phyloP scores from a whole-genome alignment of 495 filamentous ascomycete genomes.

The Penicillium verhagenii region DNA sequence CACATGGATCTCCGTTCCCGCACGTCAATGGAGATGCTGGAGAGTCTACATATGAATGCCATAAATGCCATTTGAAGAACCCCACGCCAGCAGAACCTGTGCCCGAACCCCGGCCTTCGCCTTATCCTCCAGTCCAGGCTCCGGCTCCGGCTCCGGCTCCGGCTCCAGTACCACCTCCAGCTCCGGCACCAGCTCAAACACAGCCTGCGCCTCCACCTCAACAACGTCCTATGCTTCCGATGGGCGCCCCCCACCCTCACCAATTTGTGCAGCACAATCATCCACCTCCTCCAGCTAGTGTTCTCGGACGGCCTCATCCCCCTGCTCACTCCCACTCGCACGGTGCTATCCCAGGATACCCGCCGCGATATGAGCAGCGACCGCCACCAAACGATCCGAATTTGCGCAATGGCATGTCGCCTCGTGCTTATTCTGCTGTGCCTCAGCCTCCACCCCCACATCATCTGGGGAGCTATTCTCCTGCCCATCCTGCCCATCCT shows the following conservation, averaged over 20 bases:
- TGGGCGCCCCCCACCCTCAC: constrained; percentile 25
- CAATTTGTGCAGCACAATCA: constrained; percentile 34
- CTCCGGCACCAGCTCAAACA: not conserved
- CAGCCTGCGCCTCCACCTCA: too few relatives aligned
- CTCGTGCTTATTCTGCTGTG: constrained; percentile 28
- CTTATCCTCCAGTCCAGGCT: constrained; percentile 21
- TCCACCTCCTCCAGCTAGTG: constrained; percentile 21
- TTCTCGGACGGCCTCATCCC: constrained; percentile 34
- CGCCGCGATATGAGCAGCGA: constrained; percentile 38
- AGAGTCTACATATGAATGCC: constrained; percentile 42
- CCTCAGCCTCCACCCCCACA: constrained; percentile 23
- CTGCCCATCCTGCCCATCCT: constrained; percentile 32
- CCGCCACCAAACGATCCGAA: constrained; percentile 17
- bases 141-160: not conserved
- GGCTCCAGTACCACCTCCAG: not conserved
- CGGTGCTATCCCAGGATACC: constrained; percentile 20
- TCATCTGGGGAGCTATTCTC: constrained; percentile 35
- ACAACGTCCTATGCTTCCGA: constrained; percentile 35
- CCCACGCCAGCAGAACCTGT: constrained; percentile 19
- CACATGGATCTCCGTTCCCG: constrained; percentile 19
- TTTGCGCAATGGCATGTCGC: constrained; percentile 38
- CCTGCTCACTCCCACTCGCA: constrained; percentile 28
- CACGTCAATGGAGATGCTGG: constrained; percentile 33
- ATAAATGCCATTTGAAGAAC: constrained; percentile 53
- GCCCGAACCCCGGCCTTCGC: constrained; percentile 38